A percentile compares a stretch with the other conserved stretches of the same genome.
phyloP scores from a whole-genome alignment of 129 eudicot genomes.

The Glebionis coronaria region DNA sequence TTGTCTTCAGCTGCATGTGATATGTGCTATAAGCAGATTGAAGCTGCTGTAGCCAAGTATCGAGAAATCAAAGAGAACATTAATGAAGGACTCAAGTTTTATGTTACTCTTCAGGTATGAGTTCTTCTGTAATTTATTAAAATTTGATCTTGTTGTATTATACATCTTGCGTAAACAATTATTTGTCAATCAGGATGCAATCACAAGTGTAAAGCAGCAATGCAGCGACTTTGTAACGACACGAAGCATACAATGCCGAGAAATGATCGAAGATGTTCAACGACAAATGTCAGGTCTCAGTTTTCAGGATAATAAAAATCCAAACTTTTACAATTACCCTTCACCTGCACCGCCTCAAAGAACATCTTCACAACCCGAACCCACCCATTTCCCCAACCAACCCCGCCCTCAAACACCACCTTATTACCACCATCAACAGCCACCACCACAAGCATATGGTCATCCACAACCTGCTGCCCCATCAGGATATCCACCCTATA shows the following conservation, averaged over 20 bases:
- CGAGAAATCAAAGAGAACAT: constrained; percentile 89
- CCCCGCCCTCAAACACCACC: too few species aligned
- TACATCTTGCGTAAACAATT: neutral
- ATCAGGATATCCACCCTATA: constrained; percentile 41
- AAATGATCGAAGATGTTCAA: constrained; percentile 92
- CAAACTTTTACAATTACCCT: constrained; percentile 54
- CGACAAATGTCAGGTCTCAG: constrained; percentile 77
- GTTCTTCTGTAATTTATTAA: neutral
- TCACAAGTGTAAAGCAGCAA: constrained; percentile 86
- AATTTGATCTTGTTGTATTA: neutral
- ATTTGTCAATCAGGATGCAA: constrained; percentile 72
- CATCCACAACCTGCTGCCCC: constrained; percentile 44
- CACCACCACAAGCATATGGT: too few species aligned
- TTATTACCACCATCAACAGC: too few species aligned
- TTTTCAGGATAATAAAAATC: constrained; percentile 65
- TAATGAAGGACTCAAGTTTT: constrained; percentile 93
- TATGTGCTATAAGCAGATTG: constrained; percentile 80
- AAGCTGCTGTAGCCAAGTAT: constrained; percentile 88
- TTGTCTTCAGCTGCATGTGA: constrained; percentile 69
- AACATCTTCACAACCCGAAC: constrained; percentile 42
- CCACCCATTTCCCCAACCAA: constrained; percentile 12
- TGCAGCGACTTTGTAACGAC: constrained; percentile 97
- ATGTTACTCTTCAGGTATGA: constrained; percentile 94
- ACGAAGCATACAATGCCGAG: constrained; percentile 88
- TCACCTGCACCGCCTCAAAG: constrained; percentile 49